A percentile compares a stretch with the other conserved stretches of the same genome.
Conservation (phyloP, 2,329 filamentous ascomycete genomes). For the Thelonectria blattea region DNA sequence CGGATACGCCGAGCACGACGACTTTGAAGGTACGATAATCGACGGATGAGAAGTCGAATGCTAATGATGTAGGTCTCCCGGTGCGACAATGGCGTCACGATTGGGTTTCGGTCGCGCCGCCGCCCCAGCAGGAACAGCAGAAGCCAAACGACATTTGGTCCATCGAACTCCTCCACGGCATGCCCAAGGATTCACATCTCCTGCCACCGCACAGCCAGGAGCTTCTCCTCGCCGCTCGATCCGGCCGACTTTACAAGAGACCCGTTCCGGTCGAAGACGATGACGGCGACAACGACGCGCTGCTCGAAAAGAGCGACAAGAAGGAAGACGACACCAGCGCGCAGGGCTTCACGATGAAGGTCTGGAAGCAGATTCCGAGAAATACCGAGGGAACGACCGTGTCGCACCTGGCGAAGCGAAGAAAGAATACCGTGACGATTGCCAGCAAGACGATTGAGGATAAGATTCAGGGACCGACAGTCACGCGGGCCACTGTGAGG, state of each 20-base stretch:
- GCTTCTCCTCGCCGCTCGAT: conserved; percentile 79
- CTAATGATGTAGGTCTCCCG: conserved; percentile 69
- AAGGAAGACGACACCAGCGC: conserved; percentile 66
- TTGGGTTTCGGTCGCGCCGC: conserved; percentile 70
- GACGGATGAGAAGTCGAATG: neutral
- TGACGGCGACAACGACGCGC: conserved; percentile 57
- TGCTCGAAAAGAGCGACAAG: conserved; percentile 61
- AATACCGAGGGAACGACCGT: conserved; percentile 60
- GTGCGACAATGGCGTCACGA: conserved; percentile 89
- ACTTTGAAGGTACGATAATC: conserved; percentile 59
- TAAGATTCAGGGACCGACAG: conserved; percentile 55
- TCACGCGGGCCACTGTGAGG: conserved; percentile 82
- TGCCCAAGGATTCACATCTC: conserved; percentile 85
- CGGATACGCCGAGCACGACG: conserved; percentile 65
- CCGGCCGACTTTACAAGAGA: conserved; percentile 77
- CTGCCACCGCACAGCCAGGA: conserved; percentile 82
- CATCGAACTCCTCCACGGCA: conserved; percentile 74
- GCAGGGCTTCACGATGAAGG: conserved; percentile 60
- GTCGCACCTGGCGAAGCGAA: conserved; percentile 65
- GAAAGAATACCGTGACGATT: conserved; percentile 65
- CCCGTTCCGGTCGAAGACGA: conserved; percentile 67
- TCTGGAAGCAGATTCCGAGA: conserved; percentile 68
- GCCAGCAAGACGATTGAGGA: conserved; percentile 58
- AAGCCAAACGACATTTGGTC: conserved; percentile 73
- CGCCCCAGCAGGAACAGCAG: conserved; percentile 66